Evolutionary conservation across 2,329 filamentous ascomycete species (phyloP), one percentile per base, ranked within the genome.

Genomic region (Colletotrichum tropicale): DNA sequence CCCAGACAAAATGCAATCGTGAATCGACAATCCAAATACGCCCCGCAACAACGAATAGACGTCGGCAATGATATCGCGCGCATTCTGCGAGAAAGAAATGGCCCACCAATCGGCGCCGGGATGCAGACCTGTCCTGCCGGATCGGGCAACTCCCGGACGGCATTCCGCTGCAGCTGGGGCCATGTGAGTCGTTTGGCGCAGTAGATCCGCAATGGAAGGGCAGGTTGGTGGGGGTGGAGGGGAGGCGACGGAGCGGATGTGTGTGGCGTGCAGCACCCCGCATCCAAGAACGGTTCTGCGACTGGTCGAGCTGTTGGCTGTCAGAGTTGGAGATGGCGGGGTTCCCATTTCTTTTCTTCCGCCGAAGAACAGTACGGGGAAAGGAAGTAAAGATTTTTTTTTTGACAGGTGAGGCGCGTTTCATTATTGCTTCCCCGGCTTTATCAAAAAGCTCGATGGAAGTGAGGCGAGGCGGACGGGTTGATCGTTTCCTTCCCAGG

Each of bases 51-150:
- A 28, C 58, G 58, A 62, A 30, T 55, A 21, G 24, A 43, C 16
- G 12, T n/a, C 26, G 5, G 38, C 16, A 16, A 28, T 26, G 26
- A 52, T 66, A 52, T 38, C 21, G 21, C 18, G 8, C n/a, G 8
- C 6, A 30, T 56, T 34, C 66, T 16, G 30, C 38, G 24, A 13
- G 24, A 10, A n/a, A 67, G 36, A 66, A 61, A 32, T 66, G 70
- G 69, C 73, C 43, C 55, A 79, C 75, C 76, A 79, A 73, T 62
- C 71, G 74, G 71, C 10, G 38, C 18, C 24, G 66, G 58, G 52
- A 36, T 16, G 24, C 60, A 36, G 48, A 15, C 21, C 32, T 16
- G 58, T 76, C 60, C 61, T 74, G 60, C 74, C 66, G 38, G 52
- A 75, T 74, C 60, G 36, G 74, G 74, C 62, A 76, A 70, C 7